Evolutionary conservation across 331 rosid species (phyloP).

Genomic region (Cydonia oblonga): DNA sequence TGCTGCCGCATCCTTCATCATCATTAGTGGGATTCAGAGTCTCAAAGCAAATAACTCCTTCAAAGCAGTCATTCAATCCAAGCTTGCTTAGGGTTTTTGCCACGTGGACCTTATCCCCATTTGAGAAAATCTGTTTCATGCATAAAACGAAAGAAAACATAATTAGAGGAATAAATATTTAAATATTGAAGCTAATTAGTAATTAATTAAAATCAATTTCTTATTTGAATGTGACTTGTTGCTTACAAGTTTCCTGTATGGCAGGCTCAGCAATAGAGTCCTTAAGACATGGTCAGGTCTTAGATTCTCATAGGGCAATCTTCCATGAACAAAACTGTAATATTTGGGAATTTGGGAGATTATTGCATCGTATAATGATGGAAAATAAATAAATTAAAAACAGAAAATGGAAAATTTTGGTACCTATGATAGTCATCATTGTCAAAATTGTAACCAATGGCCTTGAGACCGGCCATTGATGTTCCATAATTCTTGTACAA

Average conservation of each 20-base stretch:
- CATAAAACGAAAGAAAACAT: neutral
- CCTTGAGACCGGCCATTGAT: conserved; percentile 14
- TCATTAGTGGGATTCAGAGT: neutral
- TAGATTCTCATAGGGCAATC: conserved; percentile 9
- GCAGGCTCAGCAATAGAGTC: conserved; percentile 1
- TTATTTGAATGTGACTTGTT: neutral
- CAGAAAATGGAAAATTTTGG: neutral
- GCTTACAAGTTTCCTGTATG: conserved; percentile 8
- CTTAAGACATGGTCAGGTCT: conserved; percentile 5
- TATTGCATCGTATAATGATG: neutral
- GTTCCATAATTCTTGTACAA: conserved; percentile 16
- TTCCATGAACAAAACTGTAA: conserved; percentile 14
- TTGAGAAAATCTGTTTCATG: conserved; percentile 7
- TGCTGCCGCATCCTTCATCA: neutral
- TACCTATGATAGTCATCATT: conserved; percentile 12
- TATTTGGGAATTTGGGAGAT: neutral
- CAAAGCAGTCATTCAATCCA: conserved; percentile 10
- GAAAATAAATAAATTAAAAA: neutral
- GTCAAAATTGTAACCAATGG: conserved; percentile 14
- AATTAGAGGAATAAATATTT: neutral
- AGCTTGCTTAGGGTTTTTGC: conserved; percentile 5
- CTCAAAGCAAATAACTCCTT: conserved; percentile 12
- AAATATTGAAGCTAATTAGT: neutral
- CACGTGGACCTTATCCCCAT: conserved; percentile 3
- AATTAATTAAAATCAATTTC: neutral